phyloP scores from a whole-genome alignment of 371 early-diverging fungal species.

The Mucor lusitanicus region DNA sequence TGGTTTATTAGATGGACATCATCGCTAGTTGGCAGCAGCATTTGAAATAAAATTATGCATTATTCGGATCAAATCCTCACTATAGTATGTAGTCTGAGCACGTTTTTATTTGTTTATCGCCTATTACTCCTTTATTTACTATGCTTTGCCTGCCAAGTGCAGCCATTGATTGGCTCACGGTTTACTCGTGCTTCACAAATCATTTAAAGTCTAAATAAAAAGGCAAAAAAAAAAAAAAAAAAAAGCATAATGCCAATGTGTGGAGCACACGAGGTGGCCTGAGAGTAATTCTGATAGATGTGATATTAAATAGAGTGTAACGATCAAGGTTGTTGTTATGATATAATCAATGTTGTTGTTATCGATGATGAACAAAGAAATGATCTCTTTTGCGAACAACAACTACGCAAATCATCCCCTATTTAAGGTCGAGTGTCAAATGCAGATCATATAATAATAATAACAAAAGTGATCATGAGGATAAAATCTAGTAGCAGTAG shows the following conservation, averaged over 20 bases:
- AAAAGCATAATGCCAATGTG: slow-evolving; percentile 6
- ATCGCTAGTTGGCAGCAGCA: neutral
- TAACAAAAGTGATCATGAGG: neutral
- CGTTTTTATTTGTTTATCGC: slow-evolving; percentile 1
- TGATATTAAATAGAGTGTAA: neutral
- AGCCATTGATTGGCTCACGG: neutral
- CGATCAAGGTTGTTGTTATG: neutral
- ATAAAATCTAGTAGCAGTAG: neutral
- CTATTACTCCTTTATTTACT: neutral
- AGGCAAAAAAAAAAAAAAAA: neutral
- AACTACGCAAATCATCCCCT: neutral
- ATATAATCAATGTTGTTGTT: neutral
- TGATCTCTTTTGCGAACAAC: neutral
- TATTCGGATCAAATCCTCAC: neutral
- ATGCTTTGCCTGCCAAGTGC: neutral
- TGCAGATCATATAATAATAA: neutral
- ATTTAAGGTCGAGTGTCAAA: slow-evolving; percentile 7
- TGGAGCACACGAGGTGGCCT: slow-evolving; percentile 16
- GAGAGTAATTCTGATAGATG: slow-evolving; percentile 5
- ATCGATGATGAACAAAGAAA: neutral
- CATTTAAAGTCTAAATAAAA: neutral
- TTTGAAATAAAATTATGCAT: slow-evolving; percentile 4
- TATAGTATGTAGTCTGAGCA: slow-evolving; percentile 3
- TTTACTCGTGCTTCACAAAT: neutral
- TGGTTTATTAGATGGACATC: slow-evolving; percentile 18